Conservation (phyloP, 139 green algal genomes). For the Haematococcus lacustris region DNA sequence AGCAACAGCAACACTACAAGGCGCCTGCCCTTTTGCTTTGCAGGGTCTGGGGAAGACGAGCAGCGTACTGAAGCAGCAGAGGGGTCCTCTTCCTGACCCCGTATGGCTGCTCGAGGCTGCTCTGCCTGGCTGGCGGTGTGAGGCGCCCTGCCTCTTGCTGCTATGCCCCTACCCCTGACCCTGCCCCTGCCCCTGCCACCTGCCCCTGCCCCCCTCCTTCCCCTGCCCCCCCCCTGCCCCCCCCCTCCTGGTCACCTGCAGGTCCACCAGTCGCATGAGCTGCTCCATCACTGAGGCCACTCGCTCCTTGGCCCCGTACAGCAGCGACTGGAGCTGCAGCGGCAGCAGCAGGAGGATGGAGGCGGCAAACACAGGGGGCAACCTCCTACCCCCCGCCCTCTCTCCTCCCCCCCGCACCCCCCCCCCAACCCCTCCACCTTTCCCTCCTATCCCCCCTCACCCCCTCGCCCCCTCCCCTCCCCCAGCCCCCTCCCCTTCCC, state of each 20-base stretch:
- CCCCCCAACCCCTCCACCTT: neutral
- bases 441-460: neutral
- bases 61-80: too few species aligned
- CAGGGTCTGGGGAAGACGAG: too few species aligned
- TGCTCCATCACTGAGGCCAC: conserved; percentile 5
- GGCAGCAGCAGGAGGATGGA: neutral
- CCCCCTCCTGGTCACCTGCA: conserved; percentile 2
- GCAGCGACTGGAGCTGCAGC: neutral
- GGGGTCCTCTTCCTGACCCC: too few species aligned
- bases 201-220: too few species aligned
- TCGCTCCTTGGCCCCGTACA: conserved; percentile 1
- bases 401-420: neutral
- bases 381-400: neutral
- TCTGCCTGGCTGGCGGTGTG: too few species aligned
- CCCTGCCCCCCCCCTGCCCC: too few species aligned
- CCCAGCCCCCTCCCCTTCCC: neutral
- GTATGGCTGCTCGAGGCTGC: too few species aligned
- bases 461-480: neutral
- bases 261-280: conserved; percentile 15
- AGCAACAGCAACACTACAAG: too few species aligned
- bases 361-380: neutral
- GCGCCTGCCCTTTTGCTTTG: too few species aligned
- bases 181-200: too few species aligned
- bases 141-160: too few species aligned
- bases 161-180: too few species aligned